These are phyloP conservation scores for Pluteus cervinus DNA, from an alignment of 768 basidiomycete genomes.

Conservation along the genomic window DNA sequence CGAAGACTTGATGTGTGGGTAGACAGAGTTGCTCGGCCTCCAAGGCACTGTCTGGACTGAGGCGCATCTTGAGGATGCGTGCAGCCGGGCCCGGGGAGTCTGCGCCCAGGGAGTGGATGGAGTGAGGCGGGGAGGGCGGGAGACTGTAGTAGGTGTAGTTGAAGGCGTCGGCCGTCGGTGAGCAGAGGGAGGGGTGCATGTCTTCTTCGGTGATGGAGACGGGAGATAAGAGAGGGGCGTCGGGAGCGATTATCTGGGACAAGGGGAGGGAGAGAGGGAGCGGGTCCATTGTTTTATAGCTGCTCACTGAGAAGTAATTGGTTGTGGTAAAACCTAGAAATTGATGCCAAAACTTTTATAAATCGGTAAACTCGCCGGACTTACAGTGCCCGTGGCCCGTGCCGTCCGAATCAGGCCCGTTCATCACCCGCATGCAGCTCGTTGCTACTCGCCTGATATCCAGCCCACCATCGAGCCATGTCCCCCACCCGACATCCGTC, in stretches of 20 bases:
- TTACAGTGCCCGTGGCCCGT: too few species aligned
- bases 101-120: slow-evolving; percentile 35
- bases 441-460: too few species aligned
- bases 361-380: too few species aligned
- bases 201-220: slow-evolving; percentile 36
- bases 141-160: slow-evolving; percentile 43
- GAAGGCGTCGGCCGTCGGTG: slow-evolving; percentile 35
- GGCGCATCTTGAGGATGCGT: slow-evolving; percentile 46
- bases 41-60: slow-evolving; percentile 34
- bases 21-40: slow-evolving; percentile 52
- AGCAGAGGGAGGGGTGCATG: slow-evolving; percentile 27
- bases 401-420: too few species aligned
- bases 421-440: too few species aligned
- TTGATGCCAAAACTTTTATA: too few species aligned
- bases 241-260: slow-evolving; percentile 53
- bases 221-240: slow-evolving; percentile 55
- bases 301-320: slow-evolving; percentile 11
- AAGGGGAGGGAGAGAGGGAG: slow-evolving; percentile 36
- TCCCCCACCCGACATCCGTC: too few species aligned
- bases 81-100: slow-evolving; percentile 40
- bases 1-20: slow-evolving; percentile 71
- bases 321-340: too few species aligned
- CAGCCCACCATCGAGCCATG: too few species aligned
- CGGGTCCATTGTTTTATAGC: slow-evolving; percentile 19
- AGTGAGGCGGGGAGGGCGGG: slow-evolving; percentile 42